Base-by-base conservation (phyloP, 1,139 yeast genomes). In the Debaryomyces sp. region DNA sequence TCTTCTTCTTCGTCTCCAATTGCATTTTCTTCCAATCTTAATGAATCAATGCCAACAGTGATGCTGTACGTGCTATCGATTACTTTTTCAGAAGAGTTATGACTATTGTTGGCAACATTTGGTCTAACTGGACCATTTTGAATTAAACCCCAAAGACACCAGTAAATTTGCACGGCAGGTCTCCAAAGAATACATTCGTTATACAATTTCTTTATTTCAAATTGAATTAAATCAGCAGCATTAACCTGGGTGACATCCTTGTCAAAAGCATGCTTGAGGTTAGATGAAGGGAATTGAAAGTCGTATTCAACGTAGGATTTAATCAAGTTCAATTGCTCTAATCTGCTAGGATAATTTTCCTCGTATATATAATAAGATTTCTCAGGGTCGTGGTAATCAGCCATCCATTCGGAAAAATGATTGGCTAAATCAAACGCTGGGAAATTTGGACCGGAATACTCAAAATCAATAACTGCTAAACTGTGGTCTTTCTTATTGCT, bases 381-480 rank as follows among this genome's bases (percentile, higher is more conserved):
- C 21, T 76, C 74, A 1, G 86, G 82, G 58, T 86, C 83, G 60
- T 87, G 90, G 63, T 92, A 94, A 68, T 94, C 90, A 37, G 90
- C 81, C 98, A 92, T 94, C 99, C 99, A 94, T 68, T 94, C 99
- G 55, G 88, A 81, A 52, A 81, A 80, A 69, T 94, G 98, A 65
- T 94, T 92, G 17, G 91, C 92, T 49, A 94, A 81, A 64, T 94
- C 99, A 63, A 77, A 89, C 0, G 96, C 96, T 1, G 96, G 91
- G 47, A 86, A 78, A 62, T 92, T 94, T 12, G 96, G 86, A 1
- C 97, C 97, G 0, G 96, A 85, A 66, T 92, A 94, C 69, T 94
- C 99, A 66, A 94, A 94, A 66, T 94, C 99, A 61, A 94, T 94
- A 17, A 94, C 99, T 13, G 89, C 96, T 55, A 94, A 75, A 61